Conservation (phyloP, 2,329 filamentous ascomycete genomes). For the Sordariomycetes sp. region DNA sequence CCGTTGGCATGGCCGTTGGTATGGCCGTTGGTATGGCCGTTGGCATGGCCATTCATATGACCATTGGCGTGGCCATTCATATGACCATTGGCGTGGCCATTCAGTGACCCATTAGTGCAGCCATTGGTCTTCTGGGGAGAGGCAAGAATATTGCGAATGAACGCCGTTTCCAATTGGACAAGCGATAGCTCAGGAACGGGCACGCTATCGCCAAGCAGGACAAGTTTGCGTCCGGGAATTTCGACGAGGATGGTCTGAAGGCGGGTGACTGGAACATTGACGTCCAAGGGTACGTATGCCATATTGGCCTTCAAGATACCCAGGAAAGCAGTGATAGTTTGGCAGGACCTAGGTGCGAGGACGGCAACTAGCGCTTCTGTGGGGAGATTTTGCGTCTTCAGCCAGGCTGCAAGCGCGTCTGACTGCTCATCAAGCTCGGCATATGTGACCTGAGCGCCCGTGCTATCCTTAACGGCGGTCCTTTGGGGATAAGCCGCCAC, state of each 20-base stretch:
- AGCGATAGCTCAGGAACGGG: not conserved
- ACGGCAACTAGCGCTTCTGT: conserved; percentile 11
- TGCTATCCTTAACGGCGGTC: conserved; percentile 11
- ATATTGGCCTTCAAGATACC: conserved; percentile 16
- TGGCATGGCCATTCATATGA: too few species aligned
- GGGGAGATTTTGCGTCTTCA: conserved; percentile 4
- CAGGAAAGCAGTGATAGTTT: conserved; percentile 12
- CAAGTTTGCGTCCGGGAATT: not conserved
- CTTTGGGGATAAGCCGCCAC: conserved; percentile 5
- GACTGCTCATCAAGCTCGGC: conserved; percentile 10
- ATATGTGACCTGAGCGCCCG: conserved; percentile 8
- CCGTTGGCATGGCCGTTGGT: too few species aligned
- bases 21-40: too few species aligned
- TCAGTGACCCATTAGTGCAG: too few species aligned
- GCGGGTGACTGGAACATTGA: conserved; percentile 8
- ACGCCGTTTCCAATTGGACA: conserved; percentile 1
- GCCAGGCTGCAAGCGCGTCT: conserved; percentile 8
- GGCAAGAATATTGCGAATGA: too few species aligned
- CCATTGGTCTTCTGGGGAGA: too few species aligned
- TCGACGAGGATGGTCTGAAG: conserved; percentile 10
- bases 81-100: too few species aligned
- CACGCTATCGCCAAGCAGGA: conserved; percentile 5
- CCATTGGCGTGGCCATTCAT: too few species aligned
- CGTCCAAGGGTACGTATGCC: conserved; percentile 15
- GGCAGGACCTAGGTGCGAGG: conserved; percentile 9